Percentiles rank a stretch among this genome's conserved stretches.
phyloP scores from a whole-genome alignment of 2,329 filamentous ascomycete species.

The Clarireedia monteithiana region DNA sequence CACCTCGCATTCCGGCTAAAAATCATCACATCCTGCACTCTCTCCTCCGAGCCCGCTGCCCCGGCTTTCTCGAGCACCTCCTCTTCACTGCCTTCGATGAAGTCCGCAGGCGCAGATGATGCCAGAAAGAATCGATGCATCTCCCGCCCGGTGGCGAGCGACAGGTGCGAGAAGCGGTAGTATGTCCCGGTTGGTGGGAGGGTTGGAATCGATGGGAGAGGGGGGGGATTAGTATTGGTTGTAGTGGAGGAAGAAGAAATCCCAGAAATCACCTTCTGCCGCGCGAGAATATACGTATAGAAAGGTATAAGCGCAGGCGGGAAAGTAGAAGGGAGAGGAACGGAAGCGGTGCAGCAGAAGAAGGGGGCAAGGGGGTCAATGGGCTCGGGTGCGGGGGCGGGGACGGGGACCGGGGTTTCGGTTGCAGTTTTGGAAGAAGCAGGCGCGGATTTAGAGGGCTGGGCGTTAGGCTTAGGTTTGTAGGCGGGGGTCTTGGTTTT shows the following conservation, averaged over 20 bases:
- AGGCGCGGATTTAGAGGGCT: neutral
- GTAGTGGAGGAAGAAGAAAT: neutral
- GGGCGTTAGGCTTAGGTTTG: too few relatives aligned
- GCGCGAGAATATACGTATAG: neutral
- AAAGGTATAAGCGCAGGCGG: neutral
- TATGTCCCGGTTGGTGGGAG: neutral
- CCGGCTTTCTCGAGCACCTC: neutral
- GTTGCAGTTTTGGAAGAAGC: neutral
- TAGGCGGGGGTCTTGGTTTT: too few relatives aligned
- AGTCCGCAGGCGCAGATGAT: neutral
- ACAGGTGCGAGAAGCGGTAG: slow-evolving; percentile 1
- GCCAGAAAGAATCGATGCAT: neutral
- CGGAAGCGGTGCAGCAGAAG: neutral
- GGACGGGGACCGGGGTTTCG: neutral
- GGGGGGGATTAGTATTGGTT: neutral
- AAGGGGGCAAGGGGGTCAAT: neutral
- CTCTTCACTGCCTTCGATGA: neutral
- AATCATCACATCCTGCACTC: slow-evolving; percentile 7
- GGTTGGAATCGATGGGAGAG: neutral
- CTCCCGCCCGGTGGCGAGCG: neutral
- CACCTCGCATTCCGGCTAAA: slow-evolving; percentile 7
- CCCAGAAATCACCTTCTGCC: neutral
- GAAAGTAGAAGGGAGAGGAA: neutral
- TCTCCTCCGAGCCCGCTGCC: neutral
- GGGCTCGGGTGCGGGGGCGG: neutral